phyloP scores from a whole-genome alignment of 1,284 basidiomycete genomes.

The Ustilago vetiveriae region DNA sequence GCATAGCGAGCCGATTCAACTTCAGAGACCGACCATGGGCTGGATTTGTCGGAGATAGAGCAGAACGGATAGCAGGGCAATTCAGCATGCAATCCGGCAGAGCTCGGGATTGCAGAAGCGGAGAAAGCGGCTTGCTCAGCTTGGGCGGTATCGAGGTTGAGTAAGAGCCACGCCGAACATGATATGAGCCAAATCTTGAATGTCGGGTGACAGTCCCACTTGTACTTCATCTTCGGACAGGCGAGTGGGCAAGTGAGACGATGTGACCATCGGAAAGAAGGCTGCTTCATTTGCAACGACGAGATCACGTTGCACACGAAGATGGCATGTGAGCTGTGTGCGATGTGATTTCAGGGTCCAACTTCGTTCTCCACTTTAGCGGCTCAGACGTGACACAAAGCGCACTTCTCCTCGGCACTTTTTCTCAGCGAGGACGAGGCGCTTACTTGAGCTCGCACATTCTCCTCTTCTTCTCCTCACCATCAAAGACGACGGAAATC shows the following conservation, averaged over 20 bases:
- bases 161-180: neutral
- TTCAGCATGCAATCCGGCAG: neutral
- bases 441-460: neutral
- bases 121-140: slow-evolving; percentile 17
- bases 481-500: no score
- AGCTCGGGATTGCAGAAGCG: neutral
- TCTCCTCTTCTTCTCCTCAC: neutral
- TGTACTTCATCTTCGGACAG: neutral
- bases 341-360: slow-evolving; percentile 5
- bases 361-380: neutral
- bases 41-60: neutral
- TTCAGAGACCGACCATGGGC: neutral
- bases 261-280: neutral
- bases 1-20: slow-evolving; percentile 20
- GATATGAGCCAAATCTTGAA: neutral
- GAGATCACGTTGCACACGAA: no score
- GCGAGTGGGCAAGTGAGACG: neutral
- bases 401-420: neutral
- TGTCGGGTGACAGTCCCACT: neutral
- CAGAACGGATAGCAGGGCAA: slow-evolving; percentile 35
- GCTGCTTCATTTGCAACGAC: neutral
- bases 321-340: no score
- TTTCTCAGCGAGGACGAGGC: neutral
- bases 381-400: no score
- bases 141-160: neutral